Evolutionary conservation across 176 grass and related monocot genomes (phyloP), one percentile per base, ranked within the genome.

Genomic region (Eragrostis curvula): DNA sequence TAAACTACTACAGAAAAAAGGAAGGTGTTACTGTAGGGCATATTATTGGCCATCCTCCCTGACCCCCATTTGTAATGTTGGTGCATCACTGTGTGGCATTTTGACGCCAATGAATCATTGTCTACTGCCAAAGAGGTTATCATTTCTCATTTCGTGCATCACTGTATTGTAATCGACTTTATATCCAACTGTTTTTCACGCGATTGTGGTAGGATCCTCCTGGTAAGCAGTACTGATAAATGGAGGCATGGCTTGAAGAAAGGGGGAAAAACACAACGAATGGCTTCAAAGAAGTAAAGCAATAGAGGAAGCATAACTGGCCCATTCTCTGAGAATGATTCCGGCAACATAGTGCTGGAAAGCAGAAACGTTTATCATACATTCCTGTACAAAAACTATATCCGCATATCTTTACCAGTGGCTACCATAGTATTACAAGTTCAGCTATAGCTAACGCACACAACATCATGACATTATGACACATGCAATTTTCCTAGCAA

Each of bases 1-100:
- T 86, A 90, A 78, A 74, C 48, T 83, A 90, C 15, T 61, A 66
- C 50, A 73, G 4, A 27, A 48, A 61, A 61, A 49, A 79, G 74
- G 17, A 69, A 68, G 17, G 8, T 51, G 66, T 68, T 81, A 36
- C 13, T 40, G 21, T 75, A 23, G 39, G 47, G 16, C 59, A 65
- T 70, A 46, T 81, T 75, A 64, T 70, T 56, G 24, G 56, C 61
- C 32, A 36, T 36, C 32, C 66, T 75, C 51, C 63, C 63, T 52
- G 51, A 75, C 69, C 51, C 27, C 36, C 17, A 13, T 64, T 24
- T 72, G 79, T 68, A 69, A 83, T 67, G 25, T 21, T 50, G 45
- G 46, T 45, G 32, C 45, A 77, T 1, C 24, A 7, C 62, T 18
- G 60, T 74, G 41, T 40, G 28, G 10, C 50, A 50, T 66, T 51